Evolutionary conservation across 371 early-diverging fungal species (phyloP).

Genomic region (Mucor saturninus): DNA sequence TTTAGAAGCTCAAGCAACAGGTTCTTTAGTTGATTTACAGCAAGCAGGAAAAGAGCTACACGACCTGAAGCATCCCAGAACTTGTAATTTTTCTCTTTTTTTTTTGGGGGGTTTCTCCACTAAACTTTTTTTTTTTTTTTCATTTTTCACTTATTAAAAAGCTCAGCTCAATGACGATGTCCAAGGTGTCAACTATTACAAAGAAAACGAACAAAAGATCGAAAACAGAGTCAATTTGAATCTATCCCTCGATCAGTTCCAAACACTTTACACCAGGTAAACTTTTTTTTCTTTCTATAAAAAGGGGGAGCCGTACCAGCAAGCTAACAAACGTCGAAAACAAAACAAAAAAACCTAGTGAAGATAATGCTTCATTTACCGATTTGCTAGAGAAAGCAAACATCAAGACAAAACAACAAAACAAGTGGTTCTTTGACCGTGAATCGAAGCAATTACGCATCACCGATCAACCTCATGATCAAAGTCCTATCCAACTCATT

Average conservation of each 20-base stretch:
- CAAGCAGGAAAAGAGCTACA: slow-evolving; percentile 29
- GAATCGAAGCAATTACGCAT: slow-evolving; percentile 50
- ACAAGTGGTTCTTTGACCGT: slow-evolving; percentile 74
- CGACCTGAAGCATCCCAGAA: slow-evolving; percentile 16
- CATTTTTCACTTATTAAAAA: neutral
- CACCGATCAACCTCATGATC: slow-evolving; percentile 17
- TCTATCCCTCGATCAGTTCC: slow-evolving; percentile 70
- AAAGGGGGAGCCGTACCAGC: no score
- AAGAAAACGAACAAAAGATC: slow-evolving; percentile 34
- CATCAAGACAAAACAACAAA: slow-evolving; percentile 59
- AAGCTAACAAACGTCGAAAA: no score
- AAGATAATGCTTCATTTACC: slow-evolving; percentile 85
- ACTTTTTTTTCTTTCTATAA: no score
- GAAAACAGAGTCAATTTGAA: slow-evolving; percentile 46
- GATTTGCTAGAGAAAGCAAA: slow-evolving; percentile 70
- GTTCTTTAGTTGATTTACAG: slow-evolving; percentile 33
- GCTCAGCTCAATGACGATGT: neutral
- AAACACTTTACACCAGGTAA: slow-evolving; percentile 72
- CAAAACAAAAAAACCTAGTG: slow-evolving; percentile 38
- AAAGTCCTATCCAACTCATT: slow-evolving; percentile 23
- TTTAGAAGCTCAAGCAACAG: slow-evolving; percentile 39
- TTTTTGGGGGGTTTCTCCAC: neutral
- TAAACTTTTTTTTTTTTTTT: neutral
- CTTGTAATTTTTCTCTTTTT: slow-evolving; percentile 1
- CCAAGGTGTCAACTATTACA: slow-evolving; percentile 37